phyloP scores from a whole-genome alignment of 2,329 filamentous ascomycete genomes.

The Pseudocercospora fuligena region DNA sequence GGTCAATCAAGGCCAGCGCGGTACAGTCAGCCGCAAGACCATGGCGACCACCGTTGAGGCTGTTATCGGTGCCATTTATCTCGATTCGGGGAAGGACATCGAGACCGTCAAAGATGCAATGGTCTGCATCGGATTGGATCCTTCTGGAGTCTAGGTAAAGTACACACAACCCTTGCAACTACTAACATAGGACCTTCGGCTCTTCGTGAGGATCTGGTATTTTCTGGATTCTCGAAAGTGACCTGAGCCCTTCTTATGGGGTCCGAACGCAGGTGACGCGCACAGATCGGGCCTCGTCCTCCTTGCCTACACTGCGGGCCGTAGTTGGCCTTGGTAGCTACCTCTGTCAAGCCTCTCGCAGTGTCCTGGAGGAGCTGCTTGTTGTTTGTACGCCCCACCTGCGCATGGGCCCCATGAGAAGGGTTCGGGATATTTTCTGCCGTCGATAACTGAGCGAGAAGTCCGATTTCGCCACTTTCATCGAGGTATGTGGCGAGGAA shows the following conservation, averaged over 20 bases:
- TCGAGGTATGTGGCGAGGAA: neutral
- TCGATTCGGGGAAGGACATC: neutral
- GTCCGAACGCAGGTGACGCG: neutral
- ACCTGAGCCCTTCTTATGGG: neutral
- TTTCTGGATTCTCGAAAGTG: neutral
- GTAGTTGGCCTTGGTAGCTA: slow-evolving; percentile 4
- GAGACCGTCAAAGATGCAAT: slow-evolving; percentile 6
- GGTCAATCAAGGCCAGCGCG: slow-evolving; percentile 3
- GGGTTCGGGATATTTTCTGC: neutral
- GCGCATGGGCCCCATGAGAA: neutral
- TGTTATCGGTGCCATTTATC: slow-evolving; percentile 5
- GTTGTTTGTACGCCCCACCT: neutral
- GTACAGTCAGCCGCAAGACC: neutral
- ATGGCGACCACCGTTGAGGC: slow-evolving; percentile 8
- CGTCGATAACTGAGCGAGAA: no score
- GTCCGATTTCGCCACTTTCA: no score
- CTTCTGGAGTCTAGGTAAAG: slow-evolving; percentile 1
- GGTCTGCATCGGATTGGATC: slow-evolving; percentile 1
- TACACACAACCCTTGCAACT: neutral
- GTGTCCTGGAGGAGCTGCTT: neutral
- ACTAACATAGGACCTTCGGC: slow-evolving; percentile 1
- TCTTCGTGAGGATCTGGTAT: neutral
- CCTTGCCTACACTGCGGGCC: neutral
- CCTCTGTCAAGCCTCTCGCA: slow-evolving; percentile 1
- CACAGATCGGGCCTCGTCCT: neutral